Evolutionary conservation across 306 rosid species (phyloP), one percentile per base, ranked within the genome.

Genomic region (Rosa lucieae): DNA sequence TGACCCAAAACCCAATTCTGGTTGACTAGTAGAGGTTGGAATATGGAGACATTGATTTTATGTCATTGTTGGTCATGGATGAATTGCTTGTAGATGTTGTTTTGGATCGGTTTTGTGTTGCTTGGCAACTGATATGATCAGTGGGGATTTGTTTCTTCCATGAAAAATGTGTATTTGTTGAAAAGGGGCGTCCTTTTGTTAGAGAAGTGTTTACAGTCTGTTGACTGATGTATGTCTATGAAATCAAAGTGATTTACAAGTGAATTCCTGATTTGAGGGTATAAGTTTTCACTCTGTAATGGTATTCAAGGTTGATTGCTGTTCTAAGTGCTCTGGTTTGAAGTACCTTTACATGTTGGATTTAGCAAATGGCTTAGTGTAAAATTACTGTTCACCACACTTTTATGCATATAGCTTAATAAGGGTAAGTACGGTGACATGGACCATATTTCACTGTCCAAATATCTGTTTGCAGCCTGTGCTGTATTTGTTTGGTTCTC

Each of bases 261-360:
- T 61, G 39, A 61, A 4, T 61, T 23, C 18, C 0, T 61, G 39
- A 5, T 61, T 59, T 21, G 67, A 26, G 63, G 63, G 63, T 56
- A 2, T 6, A 18, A 53, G 10, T 53, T 53, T 1, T 56, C 10
- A 53, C 23, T 53, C 42, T 65, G 18, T 26, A 39, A 35, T 67
- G 20, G 37, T n/a, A 53, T 1, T 74, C 68, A 14, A 37, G 59
- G 29, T 12, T 3, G 15, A 42, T 56, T 23, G 29, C 26, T 37
- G 18, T 73, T 35, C 49, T 14, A 10, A 52, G 65, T 73, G 65
- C 44, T 73, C 47, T 52, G 51, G 77, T 40, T 74, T 74, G 67
- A 40, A 55, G n/a, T 58, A 42, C 15, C 56, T 43, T 43, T 10
- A 37, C 23, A 58, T 17, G 39, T 7, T 10, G 44, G 78, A 37